These are phyloP conservation scores for Meripilus lineatus DNA, from an alignment of 1,284 basidiomycete genomes.

Conservation along the genomic window DNA sequence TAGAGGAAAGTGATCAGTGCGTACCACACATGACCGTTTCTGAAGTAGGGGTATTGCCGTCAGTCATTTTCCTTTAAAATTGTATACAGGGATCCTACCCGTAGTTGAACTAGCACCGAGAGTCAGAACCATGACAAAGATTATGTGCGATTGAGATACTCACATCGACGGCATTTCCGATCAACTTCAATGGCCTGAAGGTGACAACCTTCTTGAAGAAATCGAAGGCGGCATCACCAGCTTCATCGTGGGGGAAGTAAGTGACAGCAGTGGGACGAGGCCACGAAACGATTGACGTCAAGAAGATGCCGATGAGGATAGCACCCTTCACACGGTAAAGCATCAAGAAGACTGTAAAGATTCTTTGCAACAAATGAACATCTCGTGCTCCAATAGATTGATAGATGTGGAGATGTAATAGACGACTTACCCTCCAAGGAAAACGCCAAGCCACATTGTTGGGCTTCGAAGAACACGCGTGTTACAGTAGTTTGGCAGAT, in stretches of 20 bases:
- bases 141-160: conserved; percentile 24
- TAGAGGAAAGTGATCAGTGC: conserved; percentile 87
- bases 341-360: conserved; percentile 77
- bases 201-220: conserved; percentile 87
- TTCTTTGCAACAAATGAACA: conserved; percentile 29
- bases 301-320: conserved; percentile 78
- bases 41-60: conserved; percentile 1
- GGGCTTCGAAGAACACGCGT: conserved; percentile 69
- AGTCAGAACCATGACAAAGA: conserved; percentile 2
- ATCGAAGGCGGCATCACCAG: conserved; percentile 72
- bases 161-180: conserved; percentile 64
- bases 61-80: neutral
- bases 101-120: conserved; percentile 3
- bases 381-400: neutral
- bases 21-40: conserved; percentile 80
- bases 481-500: conserved; percentile 58
- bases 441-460: conserved; percentile 87
- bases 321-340: conserved; percentile 85
- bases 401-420: neutral
- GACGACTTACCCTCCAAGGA: conserved; percentile 75
- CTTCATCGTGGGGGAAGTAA: conserved; percentile 70
- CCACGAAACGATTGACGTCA: conserved; percentile 88
- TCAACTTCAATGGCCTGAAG: conserved; percentile 60
- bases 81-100: conserved; percentile 6
- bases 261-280: conserved; percentile 79